Evolutionary conservation across 1,139 yeast genomes (phyloP).

Genomic region (Scheffersomyces lignicola): DNA sequence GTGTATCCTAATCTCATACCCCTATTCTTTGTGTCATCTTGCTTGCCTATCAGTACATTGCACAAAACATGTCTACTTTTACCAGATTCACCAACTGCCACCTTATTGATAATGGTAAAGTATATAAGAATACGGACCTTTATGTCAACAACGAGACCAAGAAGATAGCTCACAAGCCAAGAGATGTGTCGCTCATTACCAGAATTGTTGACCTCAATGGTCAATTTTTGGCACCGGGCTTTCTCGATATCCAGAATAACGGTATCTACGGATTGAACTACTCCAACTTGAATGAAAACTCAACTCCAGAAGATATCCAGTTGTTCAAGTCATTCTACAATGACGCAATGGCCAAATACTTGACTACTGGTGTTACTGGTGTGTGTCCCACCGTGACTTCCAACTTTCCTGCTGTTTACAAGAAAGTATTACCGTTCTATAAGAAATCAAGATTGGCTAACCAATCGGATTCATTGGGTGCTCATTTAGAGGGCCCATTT

Average conservation of each 20-base stretch:
- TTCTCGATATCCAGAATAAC: conserved; percentile 60
- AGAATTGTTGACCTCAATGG: conserved; percentile 49
- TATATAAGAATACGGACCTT: conserved; percentile 40
- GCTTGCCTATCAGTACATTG: no score
- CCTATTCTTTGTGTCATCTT: no score
- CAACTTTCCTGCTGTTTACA: conserved; percentile 53
- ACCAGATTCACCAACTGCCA: conserved; percentile 49
- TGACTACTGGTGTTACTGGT: conserved; percentile 59
- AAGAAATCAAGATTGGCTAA: conserved; percentile 32
- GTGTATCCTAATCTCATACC: no score
- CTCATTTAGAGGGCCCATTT: conserved; percentile 69
- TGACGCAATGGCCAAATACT: conserved; percentile 49
- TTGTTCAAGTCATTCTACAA: conserved; percentile 33
- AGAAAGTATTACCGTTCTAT: conserved; percentile 50
- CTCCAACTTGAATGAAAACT: conserved; percentile 37
- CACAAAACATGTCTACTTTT: conserved; percentile 9
- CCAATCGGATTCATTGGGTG: conserved; percentile 58
- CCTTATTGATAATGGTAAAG: conserved; percentile 51
- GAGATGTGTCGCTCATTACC: conserved; percentile 10
- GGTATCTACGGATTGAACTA: conserved; percentile 64
- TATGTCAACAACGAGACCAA: conserved; percentile 48
- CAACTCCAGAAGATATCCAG: conserved; percentile 34
- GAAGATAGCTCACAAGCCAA: conserved; percentile 34
- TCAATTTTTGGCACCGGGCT: conserved; percentile 56
- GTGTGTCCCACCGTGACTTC: conserved; percentile 64